Conservation (phyloP, 1,284 basidiomycete species). For the Grifola frondosa region DNA sequence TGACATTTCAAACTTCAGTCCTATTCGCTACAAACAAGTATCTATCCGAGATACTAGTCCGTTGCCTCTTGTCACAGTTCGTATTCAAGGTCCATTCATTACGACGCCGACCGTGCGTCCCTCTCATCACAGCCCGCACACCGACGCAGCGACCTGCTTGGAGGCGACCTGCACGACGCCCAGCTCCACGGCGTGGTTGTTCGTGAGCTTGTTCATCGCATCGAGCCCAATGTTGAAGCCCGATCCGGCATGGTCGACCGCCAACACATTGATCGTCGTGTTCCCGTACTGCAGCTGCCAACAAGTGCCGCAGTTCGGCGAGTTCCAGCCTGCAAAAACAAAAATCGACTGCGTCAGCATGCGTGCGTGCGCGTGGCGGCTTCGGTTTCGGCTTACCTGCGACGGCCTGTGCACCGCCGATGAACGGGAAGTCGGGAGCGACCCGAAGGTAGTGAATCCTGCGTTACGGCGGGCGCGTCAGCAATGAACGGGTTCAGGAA, state of each 20-base stretch:
- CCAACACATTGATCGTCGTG: conserved; percentile 38
- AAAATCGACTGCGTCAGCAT: conserved; percentile 22
- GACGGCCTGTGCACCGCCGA: conserved; percentile 45
- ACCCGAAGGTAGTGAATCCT: conserved; percentile 48
- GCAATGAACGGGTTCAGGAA: conserved; percentile 36
- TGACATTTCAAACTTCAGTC: too few relatives aligned
- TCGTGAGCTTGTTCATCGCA: conserved; percentile 44
- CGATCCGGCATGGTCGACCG: conserved; percentile 36
- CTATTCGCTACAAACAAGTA: too few relatives aligned
- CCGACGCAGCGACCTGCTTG: conserved; percentile 32
- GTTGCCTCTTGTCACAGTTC: conserved; percentile 1
- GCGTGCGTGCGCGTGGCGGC: conserved; percentile 31
- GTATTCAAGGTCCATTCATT: too few relatives aligned
- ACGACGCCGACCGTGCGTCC: too few relatives aligned
- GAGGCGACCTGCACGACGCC: conserved; percentile 39
- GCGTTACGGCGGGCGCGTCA: conserved; percentile 35
- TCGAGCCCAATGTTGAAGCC: conserved; percentile 41
- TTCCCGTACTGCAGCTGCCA: conserved; percentile 40
- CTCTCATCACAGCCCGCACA: conserved; percentile 36
- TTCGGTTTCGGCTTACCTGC: conserved; percentile 39
- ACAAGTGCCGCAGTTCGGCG: conserved; percentile 43
- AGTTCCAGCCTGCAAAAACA: conserved; percentile 39
- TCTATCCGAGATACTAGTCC: too few relatives aligned
- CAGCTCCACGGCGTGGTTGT: conserved; percentile 33
- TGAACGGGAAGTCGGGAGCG: conserved; percentile 47